These are phyloP conservation scores for Fusarium verticillioides DNA, from an alignment of 2,329 filamentous ascomycete species.

Conservation along the genomic window DNA sequence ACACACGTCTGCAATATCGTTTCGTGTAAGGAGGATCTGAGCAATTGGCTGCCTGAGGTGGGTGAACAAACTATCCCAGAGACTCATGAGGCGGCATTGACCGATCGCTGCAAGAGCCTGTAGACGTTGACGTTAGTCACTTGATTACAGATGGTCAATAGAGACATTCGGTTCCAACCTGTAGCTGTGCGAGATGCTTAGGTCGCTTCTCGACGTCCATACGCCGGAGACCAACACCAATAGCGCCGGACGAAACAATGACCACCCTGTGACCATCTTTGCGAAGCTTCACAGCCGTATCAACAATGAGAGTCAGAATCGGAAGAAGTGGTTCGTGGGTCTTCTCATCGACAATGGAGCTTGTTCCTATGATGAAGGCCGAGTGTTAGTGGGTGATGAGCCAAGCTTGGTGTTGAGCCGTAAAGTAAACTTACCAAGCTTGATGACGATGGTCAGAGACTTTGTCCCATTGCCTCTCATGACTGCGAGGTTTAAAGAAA, in stretches of 20 bases:
- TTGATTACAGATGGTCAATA: background rate
- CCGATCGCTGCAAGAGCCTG: constrained; percentile 93
- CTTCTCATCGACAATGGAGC: constrained; percentile 97
- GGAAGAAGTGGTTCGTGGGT: constrained; percentile 94
- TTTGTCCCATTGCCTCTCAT: constrained; percentile 69
- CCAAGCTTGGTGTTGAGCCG: constrained; percentile 15
- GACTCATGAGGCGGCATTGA: constrained; percentile 91
- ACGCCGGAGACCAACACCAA: constrained; percentile 89
- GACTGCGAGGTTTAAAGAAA: constrained; percentile 51
- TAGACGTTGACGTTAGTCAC: constrained; percentile 10
- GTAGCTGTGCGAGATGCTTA: constrained; percentile 88
- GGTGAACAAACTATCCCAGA: constrained; percentile 93
- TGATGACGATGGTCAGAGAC: constrained; percentile 75
- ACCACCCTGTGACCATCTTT: constrained; percentile 95
- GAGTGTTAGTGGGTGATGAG: constrained; percentile 36
- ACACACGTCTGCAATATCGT: constrained; percentile 91
- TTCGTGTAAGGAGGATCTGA: constrained; percentile 92
- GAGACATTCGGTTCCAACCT: constrained; percentile 60
- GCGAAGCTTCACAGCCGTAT: constrained; percentile 87
- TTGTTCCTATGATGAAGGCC: constrained; percentile 78
- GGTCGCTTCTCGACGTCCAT: constrained; percentile 91
- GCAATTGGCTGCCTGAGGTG: constrained; percentile 92
- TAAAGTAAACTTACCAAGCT: constrained; percentile 72
- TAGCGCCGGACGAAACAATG: constrained; percentile 96
- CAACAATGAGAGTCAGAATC: constrained; percentile 90